phyloP scores from a whole-genome alignment of 177 flowering plant species.

The Telopea speciosissima region DNA sequence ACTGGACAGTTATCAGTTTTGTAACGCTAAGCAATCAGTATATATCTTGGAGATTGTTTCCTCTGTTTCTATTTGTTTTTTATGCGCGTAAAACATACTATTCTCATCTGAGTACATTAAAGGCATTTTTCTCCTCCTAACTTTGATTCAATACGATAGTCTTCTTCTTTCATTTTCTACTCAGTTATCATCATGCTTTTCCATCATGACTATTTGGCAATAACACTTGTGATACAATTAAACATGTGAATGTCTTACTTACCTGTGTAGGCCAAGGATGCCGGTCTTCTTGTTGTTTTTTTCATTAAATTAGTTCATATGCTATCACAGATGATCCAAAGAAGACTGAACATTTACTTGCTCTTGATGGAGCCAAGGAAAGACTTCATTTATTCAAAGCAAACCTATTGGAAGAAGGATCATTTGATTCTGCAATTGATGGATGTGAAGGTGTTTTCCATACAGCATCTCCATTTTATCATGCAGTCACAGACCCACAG shows the following conservation, averaged over 20 bases:
- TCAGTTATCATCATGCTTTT: too few relatives aligned
- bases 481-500: conserved; percentile 38
- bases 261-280: neutral
- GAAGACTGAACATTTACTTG: conserved; percentile 35
- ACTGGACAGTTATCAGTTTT: neutral
- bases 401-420: conserved; percentile 36
- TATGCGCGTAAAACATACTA: too few relatives aligned
- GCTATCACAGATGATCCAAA: conserved; percentile 32
- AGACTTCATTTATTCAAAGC: conserved; percentile 41
- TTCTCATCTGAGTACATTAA: too few relatives aligned
- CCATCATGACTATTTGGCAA: too few relatives aligned
- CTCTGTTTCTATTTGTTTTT: too few relatives aligned
- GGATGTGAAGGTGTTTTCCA: conserved; percentile 52
- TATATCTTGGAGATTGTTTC: too few relatives aligned
- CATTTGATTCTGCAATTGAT: conserved; percentile 39
- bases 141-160: too few relatives aligned
- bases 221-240: neutral
- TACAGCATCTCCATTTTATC: conserved; percentile 45
- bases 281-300: neutral
- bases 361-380: conserved; percentile 39
- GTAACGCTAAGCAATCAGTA: too few relatives aligned
- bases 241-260: neutral
- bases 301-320: neutral
- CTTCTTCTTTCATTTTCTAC: neutral
- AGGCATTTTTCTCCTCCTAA: too few relatives aligned